Evolutionary conservation across 805 yeast genomes (phyloP), one percentile per base, ranked within the genome.

Genomic region (Candida nitratophila): DNA sequence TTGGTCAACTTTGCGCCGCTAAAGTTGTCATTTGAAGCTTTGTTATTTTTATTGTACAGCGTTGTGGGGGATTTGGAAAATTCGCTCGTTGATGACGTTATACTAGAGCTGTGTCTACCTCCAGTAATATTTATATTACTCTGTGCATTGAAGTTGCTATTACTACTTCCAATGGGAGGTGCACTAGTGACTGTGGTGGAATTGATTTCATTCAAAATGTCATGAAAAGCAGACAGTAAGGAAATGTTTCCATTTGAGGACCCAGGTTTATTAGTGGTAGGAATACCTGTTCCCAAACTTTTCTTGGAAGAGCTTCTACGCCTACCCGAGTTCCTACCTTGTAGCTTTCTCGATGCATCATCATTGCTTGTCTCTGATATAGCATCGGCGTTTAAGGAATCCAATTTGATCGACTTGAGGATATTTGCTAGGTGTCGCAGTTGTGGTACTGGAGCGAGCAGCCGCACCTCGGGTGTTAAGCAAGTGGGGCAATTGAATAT

Each of bases 401-500:
- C 40, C 10, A 16, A 10, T n/a, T 37, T 37, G n/a, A 9, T 12
- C 9, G 34, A 19, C 11, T 26, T 30, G 9, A 49, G 31, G 36
- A 51, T 48, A 5, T 24, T 37, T 5, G 50, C 43, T 12, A 70
- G 44, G 7, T 58, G 54, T 31, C 69, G 47, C 33, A 70, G 47
- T 14, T 64, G 66, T 16, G 53, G 55, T 16, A 70, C 65, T 11
- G 71, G 59, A 1, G 59, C 60, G 15, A 69, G 42, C 12, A 61
- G 17, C 1, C 44, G 15, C 2, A 51, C 56, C 6, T 58, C 47
- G 7, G 42, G 43, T 9, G 44, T 39, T 4, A 49, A 50, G 47
- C 76, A 71, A 1, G 59, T 43, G 2, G 75, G 75, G 44, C 76
- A 71, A 6, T 43, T 21, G 53, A 66, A 52, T 44, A 47, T 26